Conservation (phyloP, 805 yeast genomes). For the Candida boidinii region DNA sequence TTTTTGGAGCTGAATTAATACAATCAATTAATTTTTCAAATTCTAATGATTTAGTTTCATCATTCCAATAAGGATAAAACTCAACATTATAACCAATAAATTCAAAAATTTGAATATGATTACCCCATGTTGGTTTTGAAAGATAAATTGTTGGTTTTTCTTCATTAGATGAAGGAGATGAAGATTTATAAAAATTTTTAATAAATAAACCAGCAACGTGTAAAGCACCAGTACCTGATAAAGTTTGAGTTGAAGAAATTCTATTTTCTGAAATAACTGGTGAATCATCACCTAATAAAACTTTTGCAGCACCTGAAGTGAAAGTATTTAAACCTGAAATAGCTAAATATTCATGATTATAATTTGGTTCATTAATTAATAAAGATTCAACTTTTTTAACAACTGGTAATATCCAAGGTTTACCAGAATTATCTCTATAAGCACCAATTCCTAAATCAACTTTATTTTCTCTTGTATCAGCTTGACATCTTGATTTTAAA, state of each 20-base stretch:
- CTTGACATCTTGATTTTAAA: constrained; percentile 55
- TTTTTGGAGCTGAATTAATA: constrained; percentile 58
- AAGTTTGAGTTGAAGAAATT: constrained; percentile 61
- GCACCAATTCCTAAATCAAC: constrained; percentile 87
- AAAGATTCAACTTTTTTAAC: constrained; percentile 48
- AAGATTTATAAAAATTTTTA: constrained; percentile 36
- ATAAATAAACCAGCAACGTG: constrained; percentile 78
- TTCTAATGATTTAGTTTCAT: constrained; percentile 59
- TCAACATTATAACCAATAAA: constrained; percentile 59
- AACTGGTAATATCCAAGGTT: constrained; percentile 66
- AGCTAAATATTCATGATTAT: constrained; percentile 85
- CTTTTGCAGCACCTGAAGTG: constrained; percentile 61
- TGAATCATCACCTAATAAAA: constrained; percentile 59
- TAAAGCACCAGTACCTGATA: constrained; percentile 87
- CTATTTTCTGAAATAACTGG: constrained; percentile 38
- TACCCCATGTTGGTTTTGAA: constrained; percentile 96
- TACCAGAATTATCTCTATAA: constrained; percentile 59
- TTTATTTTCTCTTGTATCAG: constrained; percentile 51
- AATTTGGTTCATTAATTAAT: constrained; percentile 47
- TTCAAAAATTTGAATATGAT: constrained; percentile 79
- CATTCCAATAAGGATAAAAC: constrained; percentile 83
- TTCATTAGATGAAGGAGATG: constrained; percentile 15
- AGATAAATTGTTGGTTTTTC: constrained; percentile 47
- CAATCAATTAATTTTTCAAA: constrained; percentile 57
- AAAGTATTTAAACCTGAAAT: constrained; percentile 69